Evolutionary conservation across 768 basidiomycete genomes (phyloP), one percentile per base, ranked within the genome.

Genomic region (Podaxis sp.): DNA sequence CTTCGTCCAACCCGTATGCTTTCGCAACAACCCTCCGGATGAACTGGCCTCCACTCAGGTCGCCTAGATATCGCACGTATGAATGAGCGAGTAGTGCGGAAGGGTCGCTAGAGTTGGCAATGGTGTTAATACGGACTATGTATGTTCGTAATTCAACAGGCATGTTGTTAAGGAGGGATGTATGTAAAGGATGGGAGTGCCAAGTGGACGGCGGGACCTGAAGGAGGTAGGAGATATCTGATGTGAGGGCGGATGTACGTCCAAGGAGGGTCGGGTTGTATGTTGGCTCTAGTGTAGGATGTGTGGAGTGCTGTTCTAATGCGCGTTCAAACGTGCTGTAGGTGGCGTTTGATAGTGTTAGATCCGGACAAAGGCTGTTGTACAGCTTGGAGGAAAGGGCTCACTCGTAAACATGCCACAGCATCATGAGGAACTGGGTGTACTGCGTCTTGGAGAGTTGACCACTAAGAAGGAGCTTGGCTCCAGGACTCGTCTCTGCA

Each of bases 61-160:
- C 91, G 53, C 90, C 92, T 36, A 93, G 81, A 73, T 93, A 93
- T 38, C 90, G 83, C n/a, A 92, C 88, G 69, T 93, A 93, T 1
- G 91, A 80, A 72, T 93, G 92, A 0, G 91, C 87, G 6, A 93
- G 80, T 7, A 94, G 82, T 5, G 79, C 73, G 0, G 82, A 74
- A 11, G 80, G 85, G 68, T 82, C 82, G 7, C 67, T 63, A 28
- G 79, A 76, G 57, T 76, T 74, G 9, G 80, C 71, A 46, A 89
- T 75, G n/a, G 75, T 67, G 9, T 76, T 69, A 49, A 93, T 77
- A 53, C 87, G 86, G 5, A 73, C 65, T 63, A 84, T 72, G 73
- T 90, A 93, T 3, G 72, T 74, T 2, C 73, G 62, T 7, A 93
- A 75, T 5, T 83, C 75, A 2, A 36, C 13, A 4, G 75, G 68